Evolutionary conservation across 441 rosid species (phyloP).

Genomic region (Croton setiger): DNA sequence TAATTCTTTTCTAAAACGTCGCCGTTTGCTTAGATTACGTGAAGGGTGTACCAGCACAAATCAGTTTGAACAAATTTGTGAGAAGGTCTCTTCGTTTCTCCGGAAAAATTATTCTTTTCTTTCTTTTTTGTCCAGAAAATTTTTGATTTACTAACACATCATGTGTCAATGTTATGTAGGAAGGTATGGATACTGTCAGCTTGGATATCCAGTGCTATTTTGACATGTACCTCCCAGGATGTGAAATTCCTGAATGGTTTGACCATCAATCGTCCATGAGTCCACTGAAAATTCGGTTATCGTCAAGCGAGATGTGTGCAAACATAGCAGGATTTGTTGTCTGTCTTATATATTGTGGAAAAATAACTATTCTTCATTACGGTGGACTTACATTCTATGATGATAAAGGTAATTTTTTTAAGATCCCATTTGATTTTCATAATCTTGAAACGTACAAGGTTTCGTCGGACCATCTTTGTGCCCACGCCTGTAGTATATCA

Average conservation of each 20-base stretch:
- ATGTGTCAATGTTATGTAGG: not conserved
- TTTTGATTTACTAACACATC: no score
- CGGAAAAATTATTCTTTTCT: not conserved
- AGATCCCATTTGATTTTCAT: no score
- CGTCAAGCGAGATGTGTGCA: not conserved
- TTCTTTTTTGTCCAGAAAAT: not conserved
- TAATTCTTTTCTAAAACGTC: not conserved
- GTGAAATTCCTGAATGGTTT: slow-evolving; percentile 7
- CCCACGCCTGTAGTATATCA: not conserved
- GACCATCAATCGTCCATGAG: not conserved
- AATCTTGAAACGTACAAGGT: not conserved
- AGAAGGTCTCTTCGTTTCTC: not conserved
- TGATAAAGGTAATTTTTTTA: no score
- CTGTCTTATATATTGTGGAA: not conserved
- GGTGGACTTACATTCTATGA: no score
- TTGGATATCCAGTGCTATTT: not conserved
- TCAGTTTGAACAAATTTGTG: no score
- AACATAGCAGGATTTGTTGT: not conserved
- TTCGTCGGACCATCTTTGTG: not conserved
- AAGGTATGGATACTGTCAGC: not conserved
- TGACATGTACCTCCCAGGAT: not conserved
- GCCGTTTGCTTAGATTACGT: not conserved
- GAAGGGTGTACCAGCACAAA: not conserved
- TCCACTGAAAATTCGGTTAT: not conserved
- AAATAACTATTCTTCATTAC: not conserved